These are phyloP conservation scores for Prunus persica DNA, from an alignment of 306 rosid species.

Conservation along the genomic window Prunus_persica_NCBIv2 NC_034009.1:30343501-30344000, in stretches of 20 bases:
- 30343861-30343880: constrained; percentile 88
- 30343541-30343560: constrained; percentile 23
- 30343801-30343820: constrained; percentile 91
- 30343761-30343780: not conserved
- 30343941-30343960: not conserved
- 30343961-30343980: not conserved
- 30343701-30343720: constrained; percentile 64
- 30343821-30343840: constrained; percentile 95
- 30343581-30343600: constrained; percentile 36
- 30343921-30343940: constrained; percentile 70
- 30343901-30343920: constrained; percentile 91
- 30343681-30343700: constrained; percentile 90
- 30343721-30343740: not conserved
- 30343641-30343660: constrained; percentile 79
- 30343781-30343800: constrained; percentile 43
- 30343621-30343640: constrained; percentile 98
- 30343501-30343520: not conserved
- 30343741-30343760: not conserved
- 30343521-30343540: not conserved
- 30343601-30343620: constrained; percentile 63
- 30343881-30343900: constrained; percentile 86
- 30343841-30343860: constrained; percentile 93
- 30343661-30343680: constrained; percentile 83
- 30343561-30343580: constrained; percentile 48
- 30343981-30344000: not conserved